phyloP scores from a whole-genome alignment of 257 asterid genomes.

The Nicotiana noctiflora region DNA sequence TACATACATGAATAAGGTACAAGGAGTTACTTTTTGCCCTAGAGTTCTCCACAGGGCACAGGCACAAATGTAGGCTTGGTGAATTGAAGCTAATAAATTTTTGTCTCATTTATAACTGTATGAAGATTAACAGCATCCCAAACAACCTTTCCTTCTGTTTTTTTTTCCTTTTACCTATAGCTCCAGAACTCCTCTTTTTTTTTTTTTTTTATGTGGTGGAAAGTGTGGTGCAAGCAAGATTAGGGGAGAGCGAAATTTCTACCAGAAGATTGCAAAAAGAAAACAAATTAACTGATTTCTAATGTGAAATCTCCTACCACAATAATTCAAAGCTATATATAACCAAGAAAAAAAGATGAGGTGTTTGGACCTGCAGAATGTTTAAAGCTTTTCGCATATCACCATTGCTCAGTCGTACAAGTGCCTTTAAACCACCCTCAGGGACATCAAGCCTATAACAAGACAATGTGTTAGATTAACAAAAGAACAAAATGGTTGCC shows the following conservation, averaged over 20 bases:
- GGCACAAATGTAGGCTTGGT: background rate
- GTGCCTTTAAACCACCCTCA: constrained; percentile 83
- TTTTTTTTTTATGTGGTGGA: background rate
- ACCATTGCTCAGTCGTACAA: constrained; percentile 84
- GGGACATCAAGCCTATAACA: constrained; percentile 77
- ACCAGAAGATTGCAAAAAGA: background rate
- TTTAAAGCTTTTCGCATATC: constrained; percentile 98
- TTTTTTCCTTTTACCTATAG: background rate
- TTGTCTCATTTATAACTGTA: background rate
- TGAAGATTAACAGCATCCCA: background rate
- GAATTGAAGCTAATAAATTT: background rate
- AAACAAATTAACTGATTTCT: background rate
- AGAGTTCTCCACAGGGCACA: background rate
- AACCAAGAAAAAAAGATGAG: constrained; percentile 1
- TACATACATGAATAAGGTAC: background rate
- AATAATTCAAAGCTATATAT: background rate
- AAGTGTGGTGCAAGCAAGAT: background rate
- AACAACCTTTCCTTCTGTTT: background rate
- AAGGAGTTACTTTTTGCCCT: background rate
- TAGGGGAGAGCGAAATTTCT: background rate
- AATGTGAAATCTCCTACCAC: background rate
- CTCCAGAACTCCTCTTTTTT: background rate
- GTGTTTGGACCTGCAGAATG: constrained; percentile 69
- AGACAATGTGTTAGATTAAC: background rate
- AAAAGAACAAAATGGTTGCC: background rate